These are phyloP conservation scores for Paralagenidium karlingii DNA, from an alignment of 352 stramenopile genomes.

Conservation along the genomic window DNA sequence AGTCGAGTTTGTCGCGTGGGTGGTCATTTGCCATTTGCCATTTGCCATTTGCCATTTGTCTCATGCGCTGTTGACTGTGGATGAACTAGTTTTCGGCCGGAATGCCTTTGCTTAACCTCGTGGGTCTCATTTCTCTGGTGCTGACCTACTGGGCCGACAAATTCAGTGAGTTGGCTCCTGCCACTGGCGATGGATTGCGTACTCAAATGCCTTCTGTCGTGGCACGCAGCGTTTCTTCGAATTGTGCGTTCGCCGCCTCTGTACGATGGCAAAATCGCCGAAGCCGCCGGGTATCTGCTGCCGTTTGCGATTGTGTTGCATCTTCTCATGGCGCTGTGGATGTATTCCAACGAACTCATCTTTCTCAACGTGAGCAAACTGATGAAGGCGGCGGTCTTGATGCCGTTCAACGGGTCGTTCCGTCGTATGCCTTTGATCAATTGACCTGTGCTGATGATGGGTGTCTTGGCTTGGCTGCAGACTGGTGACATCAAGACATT, in stretches of 20 bases:
- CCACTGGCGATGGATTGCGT: background rate
- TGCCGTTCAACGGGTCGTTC: conserved; percentile 4
- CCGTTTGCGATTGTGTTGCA: conserved; percentile 67
- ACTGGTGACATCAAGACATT: background rate
- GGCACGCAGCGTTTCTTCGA: conserved; percentile 48
- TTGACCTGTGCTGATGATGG: no score
- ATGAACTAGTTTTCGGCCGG: conserved; percentile 58
- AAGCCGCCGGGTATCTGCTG: conserved; percentile 35
- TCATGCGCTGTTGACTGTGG: conserved; percentile 1
- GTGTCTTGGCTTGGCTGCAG: no score
- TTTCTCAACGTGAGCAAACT: conserved; percentile 23
- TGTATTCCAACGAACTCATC: conserved; percentile 80
- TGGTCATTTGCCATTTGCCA: no score
- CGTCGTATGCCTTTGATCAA: no score
- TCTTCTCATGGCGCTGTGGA: conserved; percentile 67
- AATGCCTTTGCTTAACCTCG: conserved; percentile 66
- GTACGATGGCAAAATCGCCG: conserved; percentile 59
- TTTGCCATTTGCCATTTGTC: no score
- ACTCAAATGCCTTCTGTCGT: background rate
- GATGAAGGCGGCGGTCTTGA: background rate
- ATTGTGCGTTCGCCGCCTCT: conserved; percentile 52
- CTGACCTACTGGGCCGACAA: conserved; percentile 81
- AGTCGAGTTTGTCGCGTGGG: background rate
- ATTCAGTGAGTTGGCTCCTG: conserved; percentile 41
- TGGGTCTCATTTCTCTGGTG: conserved; percentile 56